These are phyloP conservation scores for Backusella parvicylindrica DNA, from an alignment of 192 early-diverging fungal species.

Conservation along the genomic window DNA sequence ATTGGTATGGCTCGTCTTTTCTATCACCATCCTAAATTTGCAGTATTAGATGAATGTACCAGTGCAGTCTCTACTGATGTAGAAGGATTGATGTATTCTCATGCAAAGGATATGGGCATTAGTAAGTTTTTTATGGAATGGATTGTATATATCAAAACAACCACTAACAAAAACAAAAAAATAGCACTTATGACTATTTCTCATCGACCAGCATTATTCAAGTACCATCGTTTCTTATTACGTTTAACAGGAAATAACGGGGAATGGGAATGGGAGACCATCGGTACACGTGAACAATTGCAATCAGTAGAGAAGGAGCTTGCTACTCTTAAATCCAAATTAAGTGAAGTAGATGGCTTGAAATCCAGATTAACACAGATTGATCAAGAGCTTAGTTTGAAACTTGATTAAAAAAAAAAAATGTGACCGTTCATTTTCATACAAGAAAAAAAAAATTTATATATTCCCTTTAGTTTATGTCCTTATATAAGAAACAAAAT, in stretches of 20 bases:
- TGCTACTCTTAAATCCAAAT: constrained; percentile 56
- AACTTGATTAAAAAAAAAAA: constrained; percentile 1
- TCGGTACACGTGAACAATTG: constrained; percentile 76
- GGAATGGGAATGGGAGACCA: constrained; percentile 72
- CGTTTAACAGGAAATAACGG: constrained; percentile 92
- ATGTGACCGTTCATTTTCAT: neutral
- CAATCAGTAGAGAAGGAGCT: constrained; percentile 89
- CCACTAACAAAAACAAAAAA: neutral
- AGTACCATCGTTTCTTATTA: constrained; percentile 93
- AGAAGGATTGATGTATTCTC: constrained; percentile 87
- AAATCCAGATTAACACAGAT: constrained; percentile 46
- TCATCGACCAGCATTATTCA: constrained; percentile 91
- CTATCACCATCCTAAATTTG: constrained; percentile 94
- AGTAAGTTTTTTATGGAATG: constrained; percentile 40
- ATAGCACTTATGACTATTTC: constrained; percentile 86
- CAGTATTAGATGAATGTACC: constrained; percentile 94
- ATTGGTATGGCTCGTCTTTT: constrained; percentile 96
- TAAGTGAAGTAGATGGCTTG: constrained; percentile 46
- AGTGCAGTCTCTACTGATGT: constrained; percentile 89
- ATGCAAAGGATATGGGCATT: constrained; percentile 80
- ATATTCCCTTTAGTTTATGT: neutral
- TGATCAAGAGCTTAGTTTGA: constrained; percentile 51
- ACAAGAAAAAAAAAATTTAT: neutral
- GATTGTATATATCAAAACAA: neutral
- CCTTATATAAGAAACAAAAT: neutral